Conservation (phyloP, 202 grass and related monocot genomes). For the Tripidium arundinaceum region DNA sequence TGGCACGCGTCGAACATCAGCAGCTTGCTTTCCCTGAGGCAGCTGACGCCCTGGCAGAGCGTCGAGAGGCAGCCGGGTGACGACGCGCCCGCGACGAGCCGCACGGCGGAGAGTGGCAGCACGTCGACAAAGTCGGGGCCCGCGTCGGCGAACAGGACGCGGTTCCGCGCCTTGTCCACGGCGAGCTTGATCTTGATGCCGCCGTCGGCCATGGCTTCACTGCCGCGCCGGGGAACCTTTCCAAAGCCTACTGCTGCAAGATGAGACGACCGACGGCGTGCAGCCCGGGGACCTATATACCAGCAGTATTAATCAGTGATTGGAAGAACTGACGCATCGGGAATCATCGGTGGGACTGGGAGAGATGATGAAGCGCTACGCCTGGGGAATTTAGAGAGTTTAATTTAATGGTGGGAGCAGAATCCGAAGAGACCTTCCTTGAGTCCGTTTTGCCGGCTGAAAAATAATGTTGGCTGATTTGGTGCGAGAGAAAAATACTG, state of each 20-base stretch:
- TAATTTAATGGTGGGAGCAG: too few species aligned
- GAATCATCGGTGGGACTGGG: not conserved
- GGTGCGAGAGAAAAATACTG: too few species aligned
- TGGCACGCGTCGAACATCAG: not conserved
- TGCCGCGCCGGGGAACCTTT: not conserved
- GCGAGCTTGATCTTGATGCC: conserved; percentile 9
- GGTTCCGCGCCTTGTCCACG: not conserved
- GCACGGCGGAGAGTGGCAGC: not conserved
- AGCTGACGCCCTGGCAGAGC: not conserved
- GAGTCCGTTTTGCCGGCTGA: too few species aligned
- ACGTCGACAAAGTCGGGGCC: conserved; percentile 14
- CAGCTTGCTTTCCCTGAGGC: not conserved
- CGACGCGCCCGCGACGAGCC: not conserved
- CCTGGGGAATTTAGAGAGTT: too few species aligned
- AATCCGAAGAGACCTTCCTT: too few species aligned
- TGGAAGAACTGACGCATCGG: not conserved
- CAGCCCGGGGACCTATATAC: not conserved
- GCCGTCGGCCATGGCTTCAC: not conserved
- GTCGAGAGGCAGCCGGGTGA: conserved; percentile 10
- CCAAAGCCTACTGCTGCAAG: not conserved
- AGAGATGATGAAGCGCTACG: too few species aligned
- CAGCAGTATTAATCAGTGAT: too few species aligned
- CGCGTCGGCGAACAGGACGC: conserved; percentile 1
- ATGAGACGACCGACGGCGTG: not conserved
- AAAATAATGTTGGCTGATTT: too few species aligned